These are phyloP conservation scores for Trichoderma sp. DNA, from an alignment of 2,329 filamentous ascomycete species.

Conservation along the genomic window DNA sequence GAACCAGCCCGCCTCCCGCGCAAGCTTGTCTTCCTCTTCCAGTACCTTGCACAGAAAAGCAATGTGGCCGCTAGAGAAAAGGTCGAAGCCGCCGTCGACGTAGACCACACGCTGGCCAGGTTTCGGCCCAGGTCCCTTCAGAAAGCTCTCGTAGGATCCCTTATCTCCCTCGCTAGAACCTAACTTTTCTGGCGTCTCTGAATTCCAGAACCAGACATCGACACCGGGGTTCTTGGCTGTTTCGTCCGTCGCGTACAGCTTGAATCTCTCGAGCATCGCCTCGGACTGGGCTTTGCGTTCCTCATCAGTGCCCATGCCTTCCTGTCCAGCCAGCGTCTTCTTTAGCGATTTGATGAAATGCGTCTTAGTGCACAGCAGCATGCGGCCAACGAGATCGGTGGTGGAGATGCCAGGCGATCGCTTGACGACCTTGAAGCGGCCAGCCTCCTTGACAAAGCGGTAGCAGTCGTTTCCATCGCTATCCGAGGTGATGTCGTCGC, in stretches of 20 bases:
- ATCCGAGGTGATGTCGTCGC: constrained; percentile 96
- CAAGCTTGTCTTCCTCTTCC: constrained; percentile 69
- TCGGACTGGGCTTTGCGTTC: constrained; percentile 65
- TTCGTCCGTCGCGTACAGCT: constrained; percentile 84
- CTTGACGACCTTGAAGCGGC: constrained; percentile 95
- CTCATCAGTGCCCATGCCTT: constrained; percentile 68
- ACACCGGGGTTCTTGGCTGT: constrained; percentile 76
- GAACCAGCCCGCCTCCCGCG: constrained; percentile 72
- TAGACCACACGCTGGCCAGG: constrained; percentile 87
- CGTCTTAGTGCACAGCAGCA: constrained; percentile 92
- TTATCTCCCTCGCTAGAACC: constrained; percentile 52
- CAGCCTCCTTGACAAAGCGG: constrained; percentile 92
- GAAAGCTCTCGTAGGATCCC: constrained; percentile 66
- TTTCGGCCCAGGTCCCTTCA: constrained; percentile 69
- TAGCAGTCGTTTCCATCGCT: constrained; percentile 94
- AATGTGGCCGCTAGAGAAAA: constrained; percentile 96
- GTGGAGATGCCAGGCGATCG: constrained; percentile 95
- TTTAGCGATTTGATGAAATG: constrained; percentile 88
- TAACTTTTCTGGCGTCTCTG: constrained; percentile 50
- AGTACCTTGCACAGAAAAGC: constrained; percentile 84
- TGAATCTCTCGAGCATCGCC: constrained; percentile 75
- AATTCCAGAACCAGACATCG: constrained; percentile 83
- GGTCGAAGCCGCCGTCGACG: constrained; percentile 93
- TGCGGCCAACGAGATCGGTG: constrained; percentile 95
- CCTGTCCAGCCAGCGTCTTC: constrained; percentile 65